Evolutionary conservation across 306 rosid species (phyloP), one percentile per base, ranked within the genome.

Genomic region (Mucuna pruriens): DNA sequence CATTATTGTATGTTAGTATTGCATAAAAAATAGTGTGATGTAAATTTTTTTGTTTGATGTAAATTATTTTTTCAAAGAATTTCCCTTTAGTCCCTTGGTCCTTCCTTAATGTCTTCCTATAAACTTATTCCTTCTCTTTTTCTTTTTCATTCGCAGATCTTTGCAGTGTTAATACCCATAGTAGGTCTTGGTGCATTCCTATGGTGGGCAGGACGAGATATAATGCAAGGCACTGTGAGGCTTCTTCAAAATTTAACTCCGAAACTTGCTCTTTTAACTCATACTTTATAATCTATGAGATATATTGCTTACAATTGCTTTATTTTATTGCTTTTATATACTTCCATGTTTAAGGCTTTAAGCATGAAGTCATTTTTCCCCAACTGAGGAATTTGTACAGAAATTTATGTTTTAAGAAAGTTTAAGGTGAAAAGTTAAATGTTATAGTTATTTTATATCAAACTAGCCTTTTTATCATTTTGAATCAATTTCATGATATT

Each of bases 171-270:
- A 58, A 44, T 91, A 84, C 99, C 99, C 40, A 84, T 95, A 54
- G 93, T 93, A 61, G 98, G 99, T 45, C 25, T 95, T 75, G 99
- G 96, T 48, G 97, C 93, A 75, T 95, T 95, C 85, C 80, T 95
- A 33, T 95, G 97, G 99, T 95, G 98, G 99, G 99, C 97, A 40
- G 94, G 98, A 76, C 88, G 90, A 78, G 99, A 95, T 82, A 91
- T 95, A 36, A 90, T 95, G 86, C 97, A 89, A 90, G 91, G 88
- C 94, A 84, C 89, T 16, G 99, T 95, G 80, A 89, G 98, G 55
- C 76, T 76, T 67, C 85, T 40, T 71, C 74, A 7, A 2, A 49
- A 74, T 71, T 78, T 38, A 66, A 23, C 23, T 85, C 36, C 79
- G 49, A 82, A 73, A 66, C 57, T 68, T 75, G 55, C 62, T 25